Evolutionary conservation across 2,329 filamentous ascomycete species (phyloP).

Genomic region (Fusarium abutilonis): DNA sequence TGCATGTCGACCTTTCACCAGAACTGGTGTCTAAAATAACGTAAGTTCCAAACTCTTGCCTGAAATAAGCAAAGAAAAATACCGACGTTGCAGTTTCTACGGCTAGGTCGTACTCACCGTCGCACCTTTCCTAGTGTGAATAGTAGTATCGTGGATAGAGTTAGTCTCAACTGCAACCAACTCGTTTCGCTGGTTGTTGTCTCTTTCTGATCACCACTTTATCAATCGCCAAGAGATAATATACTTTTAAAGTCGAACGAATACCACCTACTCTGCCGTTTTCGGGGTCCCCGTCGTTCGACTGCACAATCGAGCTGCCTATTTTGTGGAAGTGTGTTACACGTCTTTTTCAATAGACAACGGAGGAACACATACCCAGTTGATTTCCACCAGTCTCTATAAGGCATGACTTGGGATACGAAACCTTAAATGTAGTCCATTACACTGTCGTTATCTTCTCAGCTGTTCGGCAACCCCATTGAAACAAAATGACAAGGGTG

Average conservation of each 20-base stretch:
- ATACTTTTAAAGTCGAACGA: background rate
- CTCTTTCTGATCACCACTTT: background rate
- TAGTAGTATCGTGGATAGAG: too few relatives aligned
- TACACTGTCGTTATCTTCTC: background rate
- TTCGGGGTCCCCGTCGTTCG: conserved; percentile 8
- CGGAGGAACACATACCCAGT: background rate
- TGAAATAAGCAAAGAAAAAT: too few relatives aligned
- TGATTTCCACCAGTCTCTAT: conserved; percentile 27
- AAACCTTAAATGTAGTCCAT: conserved; percentile 16
- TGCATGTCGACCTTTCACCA: too few relatives aligned
- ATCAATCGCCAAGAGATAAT: background rate
- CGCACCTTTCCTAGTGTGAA: too few relatives aligned
- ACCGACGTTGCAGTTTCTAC: too few relatives aligned
- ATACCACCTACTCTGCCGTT: background rate
- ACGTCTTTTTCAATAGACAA: background rate
- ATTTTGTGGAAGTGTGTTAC: conserved; percentile 8
- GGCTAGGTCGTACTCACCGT: too few relatives aligned
- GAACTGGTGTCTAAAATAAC: too few relatives aligned
- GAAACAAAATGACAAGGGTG: conserved; percentile 9
- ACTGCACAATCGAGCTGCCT: conserved; percentile 14
- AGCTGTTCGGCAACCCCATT: conserved; percentile 7
- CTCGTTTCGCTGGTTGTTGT: too few relatives aligned
- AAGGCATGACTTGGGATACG: conserved; percentile 5
- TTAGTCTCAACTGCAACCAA: too few relatives aligned
- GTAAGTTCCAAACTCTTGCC: too few relatives aligned